Base-by-base conservation (phyloP, 192 early-diverging fungal genomes). In the Helicostylum pulchrum region DNA sequence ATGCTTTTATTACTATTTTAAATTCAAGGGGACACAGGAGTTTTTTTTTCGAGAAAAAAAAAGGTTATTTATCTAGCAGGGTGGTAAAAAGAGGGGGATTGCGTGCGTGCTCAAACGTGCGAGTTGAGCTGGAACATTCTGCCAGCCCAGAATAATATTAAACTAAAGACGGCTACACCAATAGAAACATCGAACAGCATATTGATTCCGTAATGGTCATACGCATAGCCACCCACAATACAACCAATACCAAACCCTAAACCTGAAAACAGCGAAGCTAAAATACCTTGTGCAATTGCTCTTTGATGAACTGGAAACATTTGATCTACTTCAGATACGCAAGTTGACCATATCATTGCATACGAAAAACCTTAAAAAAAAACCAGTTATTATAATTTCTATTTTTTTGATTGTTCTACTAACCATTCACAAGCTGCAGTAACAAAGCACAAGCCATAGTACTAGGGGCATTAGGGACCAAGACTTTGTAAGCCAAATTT, bases 301-400 rank as follows among this genome's bases (percentile, higher is more conserved):
- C 71, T 65, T 47, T 73, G 71, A 39, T 73, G 62, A 7, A 44
- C 48, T 31, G 71, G 61, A 23, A 73, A 73, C 30, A 66, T 68
- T 0, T 42, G n/a, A 15, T 73, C 71, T 2, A 73, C 71, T 61
- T 73, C 61, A 32, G 52, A 60, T 5, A 73, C 71, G 42, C 61
- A 62, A 20, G 66, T 67, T 14, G 66, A 67, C 71, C 71, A 73
- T 26, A 73, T 58, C 36, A 67, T 53, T 17, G 71, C 71, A 21
- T 64, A 70, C 4, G 53, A 62, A 19, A 61, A 48, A 12, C 68
- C 68, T 70, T 34, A n/a, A 54, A 11, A 53, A 11, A 30, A 53
- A 19, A 31, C 20, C 6, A 0, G 17, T 53, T 20, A 17, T 6
- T 53, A 17, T 53, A 53, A 3, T 30, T 26, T 19, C 6, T 20